These are phyloP conservation scores for Filosporella fistucella DNA, from an alignment of 495 filamentous ascomycete genomes.

Conservation along the genomic window DNA sequence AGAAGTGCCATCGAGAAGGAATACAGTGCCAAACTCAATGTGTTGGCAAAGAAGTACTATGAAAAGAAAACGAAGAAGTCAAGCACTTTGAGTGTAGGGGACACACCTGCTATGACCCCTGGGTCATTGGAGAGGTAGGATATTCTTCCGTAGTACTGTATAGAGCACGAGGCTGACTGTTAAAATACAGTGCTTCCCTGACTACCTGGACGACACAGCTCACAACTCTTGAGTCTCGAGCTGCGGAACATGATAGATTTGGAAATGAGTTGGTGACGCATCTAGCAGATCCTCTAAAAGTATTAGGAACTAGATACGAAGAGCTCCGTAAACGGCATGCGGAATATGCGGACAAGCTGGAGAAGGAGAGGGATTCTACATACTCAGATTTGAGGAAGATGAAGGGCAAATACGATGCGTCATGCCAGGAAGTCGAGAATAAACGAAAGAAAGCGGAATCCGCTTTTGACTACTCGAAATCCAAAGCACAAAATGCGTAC, in stretches of 20 bases:
- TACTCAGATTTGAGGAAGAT: conserved; percentile 85
- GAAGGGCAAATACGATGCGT: conserved; percentile 88
- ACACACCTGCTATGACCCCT: conserved; percentile 87
- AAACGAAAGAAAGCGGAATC: conserved; percentile 91
- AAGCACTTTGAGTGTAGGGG: conserved; percentile 85
- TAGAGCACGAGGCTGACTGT: conserved; percentile 13
- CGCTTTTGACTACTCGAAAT: conserved; percentile 76
- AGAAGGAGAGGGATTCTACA: conserved; percentile 78
- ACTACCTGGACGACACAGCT: conserved; percentile 97
- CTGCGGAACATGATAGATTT: conserved; percentile 83
- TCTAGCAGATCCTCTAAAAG: conserved; percentile 81
- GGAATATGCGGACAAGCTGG: conserved; percentile 82
- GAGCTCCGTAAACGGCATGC: conserved; percentile 89
- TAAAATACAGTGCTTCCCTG: conserved; percentile 64
- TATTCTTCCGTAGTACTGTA: neutral
- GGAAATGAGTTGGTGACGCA: conserved; percentile 68
- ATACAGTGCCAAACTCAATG: conserved; percentile 81
- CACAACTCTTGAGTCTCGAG: conserved; percentile 79
- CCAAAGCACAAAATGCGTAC: conserved; percentile 84
- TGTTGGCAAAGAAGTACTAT: conserved; percentile 88
- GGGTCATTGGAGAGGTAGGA: conserved; percentile 82
- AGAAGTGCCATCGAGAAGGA: conserved; percentile 93
- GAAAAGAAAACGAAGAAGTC: conserved; percentile 94
- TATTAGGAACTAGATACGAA: conserved; percentile 69
- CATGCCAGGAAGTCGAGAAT: conserved; percentile 92